Percentiles rank a stretch among this genome's conserved stretches.
These are phyloP conservation scores for Heliamphora exappendiculata DNA, from an alignment of 148 eudicot genomes.

Conservation along the genomic window DNA sequence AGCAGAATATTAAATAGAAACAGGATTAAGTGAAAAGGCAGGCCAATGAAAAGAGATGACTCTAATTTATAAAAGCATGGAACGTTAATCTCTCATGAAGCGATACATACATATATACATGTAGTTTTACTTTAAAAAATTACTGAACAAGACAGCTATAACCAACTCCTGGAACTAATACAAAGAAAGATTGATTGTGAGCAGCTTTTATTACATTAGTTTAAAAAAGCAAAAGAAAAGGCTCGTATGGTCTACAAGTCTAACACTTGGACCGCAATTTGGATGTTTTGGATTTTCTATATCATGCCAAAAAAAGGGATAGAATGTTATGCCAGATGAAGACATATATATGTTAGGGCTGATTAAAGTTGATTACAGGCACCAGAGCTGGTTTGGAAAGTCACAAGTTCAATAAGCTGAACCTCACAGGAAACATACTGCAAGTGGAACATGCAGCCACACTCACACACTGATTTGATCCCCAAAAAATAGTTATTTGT, in stretches of 20 bases:
- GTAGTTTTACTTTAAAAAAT: too few relatives aligned
- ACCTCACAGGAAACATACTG: neutral
- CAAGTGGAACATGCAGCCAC: neutral
- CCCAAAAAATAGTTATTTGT: neutral
- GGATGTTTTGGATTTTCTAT: neutral
- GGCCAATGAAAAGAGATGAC: neutral
- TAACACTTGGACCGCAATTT: neutral
- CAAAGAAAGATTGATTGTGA: neutral
- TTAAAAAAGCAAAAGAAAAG: neutral
- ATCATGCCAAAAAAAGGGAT: neutral
- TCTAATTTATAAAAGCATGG: neutral
- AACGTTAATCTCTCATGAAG: neutral
- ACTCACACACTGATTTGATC: neutral
- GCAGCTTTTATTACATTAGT: neutral
- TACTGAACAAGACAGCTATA: neutral
- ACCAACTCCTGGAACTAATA: neutral
- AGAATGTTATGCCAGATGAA: neutral
- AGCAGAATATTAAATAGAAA: constrained; percentile 11
- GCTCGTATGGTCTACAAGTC: neutral
- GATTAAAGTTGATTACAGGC: neutral
- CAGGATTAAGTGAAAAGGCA: neutral
- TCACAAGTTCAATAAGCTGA: neutral
- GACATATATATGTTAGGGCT: neutral
- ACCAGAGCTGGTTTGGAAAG: neutral
- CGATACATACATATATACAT: neutral